Evolutionary conservation across 169 alveolate genomes (phyloP).

Genomic region (Babesia bovis): DNA sequence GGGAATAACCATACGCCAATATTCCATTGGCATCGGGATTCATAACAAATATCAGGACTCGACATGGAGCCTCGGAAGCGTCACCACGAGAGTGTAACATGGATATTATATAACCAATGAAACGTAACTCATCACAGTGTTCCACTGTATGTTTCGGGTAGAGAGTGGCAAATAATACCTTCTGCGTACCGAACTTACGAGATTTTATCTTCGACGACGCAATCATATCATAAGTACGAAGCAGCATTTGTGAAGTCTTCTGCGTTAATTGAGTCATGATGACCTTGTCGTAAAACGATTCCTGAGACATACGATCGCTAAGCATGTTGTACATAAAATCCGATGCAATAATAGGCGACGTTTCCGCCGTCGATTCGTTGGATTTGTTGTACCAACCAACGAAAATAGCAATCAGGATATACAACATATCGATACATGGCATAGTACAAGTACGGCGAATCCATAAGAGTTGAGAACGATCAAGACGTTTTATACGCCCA

Average conservation of each 20-base stretch:
- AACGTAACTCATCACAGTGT: slow-evolving; percentile 25
- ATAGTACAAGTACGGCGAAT: slow-evolving; percentile 41
- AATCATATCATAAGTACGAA: slow-evolving; percentile 26
- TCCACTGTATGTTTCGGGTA: slow-evolving; percentile 52
- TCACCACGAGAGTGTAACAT: slow-evolving; percentile 26
- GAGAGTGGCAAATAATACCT: slow-evolving; percentile 44
- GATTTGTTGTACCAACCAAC: slow-evolving; percentile 51
- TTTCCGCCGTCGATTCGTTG: slow-evolving; percentile 35
- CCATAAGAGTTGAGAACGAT: slow-evolving; percentile 55
- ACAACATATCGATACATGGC: slow-evolving; percentile 57
- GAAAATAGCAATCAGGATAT: slow-evolving; percentile 37
- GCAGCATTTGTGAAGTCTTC: slow-evolving; percentile 33
- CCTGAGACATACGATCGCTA: slow-evolving; percentile 56
- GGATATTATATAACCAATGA: slow-evolving; percentile 33
- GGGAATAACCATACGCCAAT: slow-evolving; percentile 47
- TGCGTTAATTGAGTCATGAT: slow-evolving; percentile 42
- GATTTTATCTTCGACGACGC: slow-evolving; percentile 16
- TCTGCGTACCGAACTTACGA: slow-evolving; percentile 19
- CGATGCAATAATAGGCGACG: slow-evolving; percentile 36
- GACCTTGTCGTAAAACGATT: slow-evolving; percentile 53
- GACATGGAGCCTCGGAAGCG: slow-evolving; percentile 8
- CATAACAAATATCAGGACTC: slow-evolving; percentile 30
- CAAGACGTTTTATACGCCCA: slow-evolving; percentile 28
- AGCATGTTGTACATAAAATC: slow-evolving; percentile 58
- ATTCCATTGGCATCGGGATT: slow-evolving; percentile 16